A percentile compares a stretch with the other conserved stretches of the same genome.
phyloP scores from a whole-genome alignment of 2,329 filamentous ascomycete species.

The Alternaria atra region DNA sequence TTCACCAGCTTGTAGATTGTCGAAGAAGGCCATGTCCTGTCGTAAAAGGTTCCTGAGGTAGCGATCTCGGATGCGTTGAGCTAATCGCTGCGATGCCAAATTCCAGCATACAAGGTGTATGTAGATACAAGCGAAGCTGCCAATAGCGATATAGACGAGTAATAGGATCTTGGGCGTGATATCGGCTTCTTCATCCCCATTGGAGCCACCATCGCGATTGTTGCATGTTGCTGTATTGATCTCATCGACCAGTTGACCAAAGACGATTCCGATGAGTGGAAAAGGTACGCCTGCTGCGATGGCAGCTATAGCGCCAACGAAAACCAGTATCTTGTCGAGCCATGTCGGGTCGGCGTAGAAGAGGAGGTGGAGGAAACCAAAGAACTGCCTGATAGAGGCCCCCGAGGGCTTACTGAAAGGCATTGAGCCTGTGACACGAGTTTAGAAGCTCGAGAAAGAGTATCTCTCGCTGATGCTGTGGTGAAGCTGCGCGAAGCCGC shows the following conservation, averaged over 20 bases:
- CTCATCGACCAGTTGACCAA: constrained; percentile 69
- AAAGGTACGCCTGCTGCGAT: constrained; percentile 70
- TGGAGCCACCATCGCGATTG: constrained; percentile 29
- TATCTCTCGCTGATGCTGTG: constrained; percentile 24
- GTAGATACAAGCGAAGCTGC: constrained; percentile 71
- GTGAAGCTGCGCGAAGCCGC: constrained; percentile 30
- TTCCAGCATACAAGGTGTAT: constrained; percentile 71
- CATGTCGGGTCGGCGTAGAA: constrained; percentile 50
- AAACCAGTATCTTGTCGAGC: constrained; percentile 48
- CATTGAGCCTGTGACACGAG: constrained; percentile 34
- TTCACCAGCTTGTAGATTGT: constrained; percentile 69
- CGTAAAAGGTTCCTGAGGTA: constrained; percentile 68
- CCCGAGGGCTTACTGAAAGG: constrained; percentile 36
- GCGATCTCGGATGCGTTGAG: constrained; percentile 67
- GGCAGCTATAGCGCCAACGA: constrained; percentile 55
- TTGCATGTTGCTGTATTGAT: constrained; percentile 67
- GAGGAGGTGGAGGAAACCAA: constrained; percentile 46
- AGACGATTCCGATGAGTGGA: constrained; percentile 70
- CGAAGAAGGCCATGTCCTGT: constrained; percentile 72
- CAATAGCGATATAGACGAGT: constrained; percentile 71
- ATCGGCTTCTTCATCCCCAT: constrained; percentile 49
- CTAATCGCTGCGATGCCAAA: constrained; percentile 69
- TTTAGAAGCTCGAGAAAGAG: constrained; percentile 19
- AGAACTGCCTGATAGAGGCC: constrained; percentile 40
- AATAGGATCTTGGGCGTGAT: constrained; percentile 67